Percentiles rank a stretch among this genome's conserved stretches.
Conservation (phyloP, 179 eudicot species). For the Camellia oleifera region DNA sequence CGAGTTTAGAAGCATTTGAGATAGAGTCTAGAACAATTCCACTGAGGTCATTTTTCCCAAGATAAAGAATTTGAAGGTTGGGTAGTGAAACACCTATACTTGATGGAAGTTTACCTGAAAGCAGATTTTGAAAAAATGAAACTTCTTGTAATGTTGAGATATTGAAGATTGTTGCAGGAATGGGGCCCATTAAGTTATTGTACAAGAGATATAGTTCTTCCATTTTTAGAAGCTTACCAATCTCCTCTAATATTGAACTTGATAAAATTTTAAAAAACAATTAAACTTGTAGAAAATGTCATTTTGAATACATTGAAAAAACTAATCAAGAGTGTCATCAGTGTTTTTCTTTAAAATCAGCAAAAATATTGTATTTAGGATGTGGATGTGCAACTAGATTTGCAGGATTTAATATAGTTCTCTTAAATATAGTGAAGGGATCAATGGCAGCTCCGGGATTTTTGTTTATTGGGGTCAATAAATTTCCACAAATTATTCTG, state of each 20-base stretch:
- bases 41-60: not conserved
- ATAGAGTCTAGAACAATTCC: not conserved
- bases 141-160: not conserved
- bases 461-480: too few relatives aligned
- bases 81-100: not conserved
- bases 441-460: too few relatives aligned
- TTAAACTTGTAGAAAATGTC: too few relatives aligned
- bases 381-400: too few relatives aligned
- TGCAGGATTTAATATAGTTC: too few relatives aligned
- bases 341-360: too few relatives aligned
- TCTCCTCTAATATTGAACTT: not conserved
- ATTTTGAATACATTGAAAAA: too few relatives aligned
- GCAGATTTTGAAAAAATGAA: not conserved
- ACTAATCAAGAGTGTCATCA: too few relatives aligned
- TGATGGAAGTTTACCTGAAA: not conserved
- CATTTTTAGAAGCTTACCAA: not conserved
- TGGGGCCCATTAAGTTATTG: not conserved
- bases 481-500: too few relatives aligned
- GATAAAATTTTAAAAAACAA: not conserved
- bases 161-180: not conserved
- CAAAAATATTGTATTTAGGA: too few relatives aligned
- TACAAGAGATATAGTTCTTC: rapidly evolving
- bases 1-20: not conserved
- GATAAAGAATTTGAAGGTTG: not conserved
- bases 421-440: too few relatives aligned